Evolutionary conservation across 768 basidiomycete genomes (phyloP), one percentile per base, ranked within the genome.

Genomic region (Lepiota subincarnata): DNA sequence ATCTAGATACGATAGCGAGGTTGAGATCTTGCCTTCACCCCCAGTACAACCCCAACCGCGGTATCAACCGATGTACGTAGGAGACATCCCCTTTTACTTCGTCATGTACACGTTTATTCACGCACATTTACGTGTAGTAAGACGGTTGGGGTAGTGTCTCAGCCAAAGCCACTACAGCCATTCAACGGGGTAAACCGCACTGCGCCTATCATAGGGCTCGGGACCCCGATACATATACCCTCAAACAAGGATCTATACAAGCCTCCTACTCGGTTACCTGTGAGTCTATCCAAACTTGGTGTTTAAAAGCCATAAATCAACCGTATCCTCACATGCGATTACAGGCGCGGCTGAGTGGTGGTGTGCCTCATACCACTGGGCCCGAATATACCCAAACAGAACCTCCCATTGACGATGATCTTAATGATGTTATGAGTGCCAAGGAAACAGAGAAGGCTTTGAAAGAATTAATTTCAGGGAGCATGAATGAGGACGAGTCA

Each of bases 361-460:
- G 6, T 28, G 37, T 28, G 31, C 28, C 5, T 11, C n/a, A 24
- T 20, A 11, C 39, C 62, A 55, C 55, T 40, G 24, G 14, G 26
- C 46, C 40, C 22, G 22, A 16, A 20, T 35, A 43, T 48, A 34
- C 47, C 46, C 39, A 40, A 24, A 5, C 48, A 22, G 20, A 11
- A 5, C 39, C 19, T 42, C 45, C 31, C 18, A 8, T 11, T 39
- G 42, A 48, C 5, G 59, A 60, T 20, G 70, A 68, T 7, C 31
- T 7, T 24, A 60, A 68, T 38, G 48, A 57, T 5, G 69, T 63
- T 37, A 70, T 77, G 62, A 63, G 70, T 16, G 56, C 76, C 26
- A 70, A 66, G 0, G 89, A 93, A 18, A 84, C 90, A 0, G 89
- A 93, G 61, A 84, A 83, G 59, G 89, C 85, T 18, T 70, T 94